Evolutionary conservation across 148 eudicot species (phyloP).

Genomic region (Rhododendron vialii): DNA sequence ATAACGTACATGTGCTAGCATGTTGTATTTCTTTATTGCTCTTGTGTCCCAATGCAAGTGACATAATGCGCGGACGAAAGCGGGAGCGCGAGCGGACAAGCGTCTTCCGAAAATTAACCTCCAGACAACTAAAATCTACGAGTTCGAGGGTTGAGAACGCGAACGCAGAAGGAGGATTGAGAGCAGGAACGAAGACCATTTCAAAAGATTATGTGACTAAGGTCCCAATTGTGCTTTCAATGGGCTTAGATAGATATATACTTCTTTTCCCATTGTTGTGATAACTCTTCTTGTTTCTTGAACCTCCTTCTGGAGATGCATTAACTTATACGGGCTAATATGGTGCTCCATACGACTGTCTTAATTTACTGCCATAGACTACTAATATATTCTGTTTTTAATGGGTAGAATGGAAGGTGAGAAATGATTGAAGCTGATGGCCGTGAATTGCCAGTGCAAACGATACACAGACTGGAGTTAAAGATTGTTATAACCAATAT

Average conservation of each 20-base stretch:
- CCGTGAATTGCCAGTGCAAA: background rate
- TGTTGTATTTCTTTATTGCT: background rate
- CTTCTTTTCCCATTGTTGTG: background rate
- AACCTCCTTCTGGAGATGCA: background rate
- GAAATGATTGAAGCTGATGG: background rate
- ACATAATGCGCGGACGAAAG: background rate
- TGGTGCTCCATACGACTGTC: background rate
- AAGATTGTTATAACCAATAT: too few species aligned
- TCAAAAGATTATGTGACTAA: background rate
- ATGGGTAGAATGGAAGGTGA: background rate
- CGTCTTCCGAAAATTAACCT: background rate
- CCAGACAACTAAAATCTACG: too few species aligned
- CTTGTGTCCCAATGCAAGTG: background rate
- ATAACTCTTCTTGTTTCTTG: background rate
- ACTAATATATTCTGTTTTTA: background rate
- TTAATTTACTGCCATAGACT: background rate
- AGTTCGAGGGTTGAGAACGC: background rate
- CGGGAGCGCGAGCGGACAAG: background rate
- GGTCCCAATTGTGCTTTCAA: background rate
- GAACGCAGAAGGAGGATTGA: background rate
- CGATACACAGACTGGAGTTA: background rate
- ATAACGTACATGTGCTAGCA: background rate
- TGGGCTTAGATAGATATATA: background rate
- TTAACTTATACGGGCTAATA: background rate
- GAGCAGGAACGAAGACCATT: background rate